These are phyloP conservation scores for Trichoderma asperellum DNA, from an alignment of 2,329 filamentous ascomycete species.

Conservation along the genomic window DNA sequence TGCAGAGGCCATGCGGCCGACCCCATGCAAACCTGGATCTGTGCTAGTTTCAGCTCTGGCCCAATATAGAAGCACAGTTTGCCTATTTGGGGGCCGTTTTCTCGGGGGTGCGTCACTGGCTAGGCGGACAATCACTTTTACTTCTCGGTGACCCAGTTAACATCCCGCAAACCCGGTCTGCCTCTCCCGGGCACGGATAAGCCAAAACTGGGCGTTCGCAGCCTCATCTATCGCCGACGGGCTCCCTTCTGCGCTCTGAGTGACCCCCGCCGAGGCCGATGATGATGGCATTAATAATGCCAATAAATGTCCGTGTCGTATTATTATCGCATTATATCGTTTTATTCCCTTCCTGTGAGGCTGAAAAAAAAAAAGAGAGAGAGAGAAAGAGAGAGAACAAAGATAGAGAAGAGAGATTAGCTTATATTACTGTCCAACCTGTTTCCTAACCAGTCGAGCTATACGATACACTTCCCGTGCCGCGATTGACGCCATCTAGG, in stretches of 20 bases:
- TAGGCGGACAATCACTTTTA: background rate
- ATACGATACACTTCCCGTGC: background rate
- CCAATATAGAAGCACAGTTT: slow-evolving; percentile 20
- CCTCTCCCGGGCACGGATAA: background rate
- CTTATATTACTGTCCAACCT: background rate
- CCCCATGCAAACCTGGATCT: slow-evolving; percentile 19
- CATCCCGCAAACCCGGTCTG: background rate
- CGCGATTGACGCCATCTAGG: background rate
- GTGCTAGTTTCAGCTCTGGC: slow-evolving; percentile 27
- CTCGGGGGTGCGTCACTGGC: slow-evolving; percentile 8
- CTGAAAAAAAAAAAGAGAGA: background rate
- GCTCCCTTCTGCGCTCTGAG: slow-evolving; percentile 20
- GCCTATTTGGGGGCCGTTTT: slow-evolving; percentile 16
- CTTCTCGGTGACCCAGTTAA: background rate
- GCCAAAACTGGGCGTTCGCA: background rate
- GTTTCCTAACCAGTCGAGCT: background rate
- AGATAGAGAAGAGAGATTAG: background rate
- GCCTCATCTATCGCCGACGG: background rate
- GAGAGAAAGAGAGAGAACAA: background rate
- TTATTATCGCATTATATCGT: background rate
- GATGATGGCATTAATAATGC: background rate
- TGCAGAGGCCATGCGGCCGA: background rate
- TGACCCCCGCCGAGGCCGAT: background rate
- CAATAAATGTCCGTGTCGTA: background rate
- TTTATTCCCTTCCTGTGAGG: background rate